Conservation (phyloP, 2,329 filamentous ascomycete species). For the Alternaria triticina region DNA sequence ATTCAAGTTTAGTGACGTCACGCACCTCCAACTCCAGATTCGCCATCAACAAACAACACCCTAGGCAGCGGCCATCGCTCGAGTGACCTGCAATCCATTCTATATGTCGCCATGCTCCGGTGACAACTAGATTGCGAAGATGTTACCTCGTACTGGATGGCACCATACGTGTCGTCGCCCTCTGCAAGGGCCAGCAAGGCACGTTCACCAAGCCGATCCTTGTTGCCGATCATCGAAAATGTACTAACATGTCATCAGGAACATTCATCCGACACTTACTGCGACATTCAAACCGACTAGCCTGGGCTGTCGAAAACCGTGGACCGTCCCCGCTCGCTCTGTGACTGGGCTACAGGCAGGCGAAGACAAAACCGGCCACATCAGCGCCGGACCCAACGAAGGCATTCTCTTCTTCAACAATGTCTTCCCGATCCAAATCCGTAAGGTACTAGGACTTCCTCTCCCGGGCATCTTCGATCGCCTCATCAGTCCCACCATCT, state of each 20-base stretch:
- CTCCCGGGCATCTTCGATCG: constrained; percentile 59
- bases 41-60: not conserved
- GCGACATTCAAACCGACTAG: constrained; percentile 1
- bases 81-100: not conserved
- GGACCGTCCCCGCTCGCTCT: constrained; percentile 25
- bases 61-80: constrained; percentile 5
- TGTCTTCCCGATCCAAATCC: constrained; percentile 81
- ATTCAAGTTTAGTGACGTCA: constrained; percentile 14
- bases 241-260: constrained; percentile 30
- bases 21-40: constrained; percentile 1
- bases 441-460: constrained; percentile 64
- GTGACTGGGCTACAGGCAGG: constrained; percentile 54
- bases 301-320: constrained; percentile 2
- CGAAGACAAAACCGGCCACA: constrained; percentile 78
- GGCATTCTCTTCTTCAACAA: constrained; percentile 91
- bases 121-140: constrained; percentile 11
- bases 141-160: constrained; percentile 27
- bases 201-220: constrained; percentile 18
- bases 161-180: constrained; percentile 25
- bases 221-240: constrained; percentile 28
- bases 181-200: constrained; percentile 33
- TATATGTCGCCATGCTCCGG: constrained; percentile 15
- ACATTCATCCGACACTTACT: constrained; percentile 7
- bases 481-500: constrained; percentile 58
- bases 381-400: constrained; percentile 76